Evolutionary conservation across 78 protist species (phyloP).

Genomic region (Tieghemostelium lacteum): DNA sequence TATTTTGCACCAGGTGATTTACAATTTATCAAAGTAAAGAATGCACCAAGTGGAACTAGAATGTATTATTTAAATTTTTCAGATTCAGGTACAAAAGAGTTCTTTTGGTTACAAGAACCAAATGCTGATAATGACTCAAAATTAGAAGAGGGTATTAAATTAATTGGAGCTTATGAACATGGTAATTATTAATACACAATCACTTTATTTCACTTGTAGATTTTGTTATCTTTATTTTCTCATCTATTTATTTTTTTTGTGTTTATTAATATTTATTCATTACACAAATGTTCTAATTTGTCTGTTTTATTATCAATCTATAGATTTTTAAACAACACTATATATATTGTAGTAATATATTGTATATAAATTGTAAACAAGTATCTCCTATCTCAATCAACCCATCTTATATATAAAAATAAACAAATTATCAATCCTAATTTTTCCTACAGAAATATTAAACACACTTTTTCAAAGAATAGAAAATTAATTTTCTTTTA

Average conservation of each 20-base stretch:
- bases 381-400: no score
- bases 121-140: conserved; percentile 21
- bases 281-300: neutral
- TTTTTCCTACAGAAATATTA: no score
- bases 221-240: neutral
- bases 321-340: no score
- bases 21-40: conserved; percentile 13
- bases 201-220: neutral
- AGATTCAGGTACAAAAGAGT: conserved; percentile 35
- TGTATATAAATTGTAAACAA: conserved; percentile 1
- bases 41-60: conserved; percentile 32
- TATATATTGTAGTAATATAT: neutral
- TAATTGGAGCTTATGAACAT: conserved; percentile 34
- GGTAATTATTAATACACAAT: conserved; percentile 1
- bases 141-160: conserved; percentile 32
- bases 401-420: no score
- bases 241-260: neutral
- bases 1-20: conserved; percentile 69
- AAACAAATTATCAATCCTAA: no score
- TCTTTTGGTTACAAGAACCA: conserved; percentile 68
- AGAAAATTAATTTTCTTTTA: no score
- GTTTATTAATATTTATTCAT: neutral
- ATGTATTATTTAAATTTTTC: conserved; percentile 70
- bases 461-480: no score
- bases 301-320: no score